A percentile compares a stretch with the other conserved stretches of the same genome.
phyloP scores from a whole-genome alignment of 768 basidiomycete genomes.

The Hypholoma fasciculare region DNA sequence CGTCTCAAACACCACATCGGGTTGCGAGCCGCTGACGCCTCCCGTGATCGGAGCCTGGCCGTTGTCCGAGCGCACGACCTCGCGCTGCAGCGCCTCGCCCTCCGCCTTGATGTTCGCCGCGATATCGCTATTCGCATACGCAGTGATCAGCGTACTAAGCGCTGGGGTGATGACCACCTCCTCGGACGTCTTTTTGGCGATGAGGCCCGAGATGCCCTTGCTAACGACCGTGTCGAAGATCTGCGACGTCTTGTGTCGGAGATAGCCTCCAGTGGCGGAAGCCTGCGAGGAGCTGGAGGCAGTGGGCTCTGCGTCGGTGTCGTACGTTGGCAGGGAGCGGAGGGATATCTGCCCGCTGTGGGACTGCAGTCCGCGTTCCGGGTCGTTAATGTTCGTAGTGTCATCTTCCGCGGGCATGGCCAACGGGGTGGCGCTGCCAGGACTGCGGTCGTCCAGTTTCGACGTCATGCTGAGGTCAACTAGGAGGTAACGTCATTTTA shows the following conservation, averaged over 20 bases:
- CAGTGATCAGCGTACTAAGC: slow-evolving; percentile 70
- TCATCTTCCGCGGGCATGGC: slow-evolving; percentile 31
- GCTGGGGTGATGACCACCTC: slow-evolving; percentile 49
- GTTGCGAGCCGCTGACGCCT: slow-evolving; percentile 43
- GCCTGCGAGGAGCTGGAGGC: slow-evolving; percentile 34
- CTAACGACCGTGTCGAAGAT: slow-evolving; percentile 54
- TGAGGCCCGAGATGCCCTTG: slow-evolving; percentile 17
- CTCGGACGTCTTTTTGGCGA: slow-evolving; percentile 9
- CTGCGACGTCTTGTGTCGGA: slow-evolving; percentile 75
- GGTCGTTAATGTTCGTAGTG: slow-evolving; percentile 51
- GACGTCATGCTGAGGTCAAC: slow-evolving; percentile 76
- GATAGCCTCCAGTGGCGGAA: slow-evolving; percentile 48
- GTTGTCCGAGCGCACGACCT: slow-evolving; percentile 25
- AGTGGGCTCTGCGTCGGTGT: slow-evolving; percentile 35
- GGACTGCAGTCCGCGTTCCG: slow-evolving; percentile 61
- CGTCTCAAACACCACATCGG: slow-evolving; percentile 71
- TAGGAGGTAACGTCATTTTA: slow-evolving; percentile 21
- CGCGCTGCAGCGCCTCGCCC: slow-evolving; percentile 47
- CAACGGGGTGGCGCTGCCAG: neutral
- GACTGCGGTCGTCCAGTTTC: slow-evolving; percentile 26
- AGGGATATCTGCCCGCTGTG: slow-evolving; percentile 35
- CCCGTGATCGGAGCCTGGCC: slow-evolving; percentile 26
- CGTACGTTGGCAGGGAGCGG: slow-evolving; percentile 36
- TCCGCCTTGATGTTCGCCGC: slow-evolving; percentile 63
- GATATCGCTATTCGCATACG: slow-evolving; percentile 68